These are phyloP conservation scores for Meyerozyma carpophila DNA, from an alignment of 1,139 yeast species.

Conservation along the genomic window DNA sequence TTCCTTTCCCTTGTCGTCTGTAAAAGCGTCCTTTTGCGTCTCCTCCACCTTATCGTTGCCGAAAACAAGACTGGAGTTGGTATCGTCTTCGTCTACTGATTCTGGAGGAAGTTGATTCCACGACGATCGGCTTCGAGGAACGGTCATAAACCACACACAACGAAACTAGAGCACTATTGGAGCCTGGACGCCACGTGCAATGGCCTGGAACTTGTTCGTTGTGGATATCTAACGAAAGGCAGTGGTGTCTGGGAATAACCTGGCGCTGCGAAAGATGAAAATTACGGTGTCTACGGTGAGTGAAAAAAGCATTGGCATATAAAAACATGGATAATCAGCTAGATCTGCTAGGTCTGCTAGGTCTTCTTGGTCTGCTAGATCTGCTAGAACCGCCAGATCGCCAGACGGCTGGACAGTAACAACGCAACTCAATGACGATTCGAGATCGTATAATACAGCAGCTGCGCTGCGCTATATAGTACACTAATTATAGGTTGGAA, in stretches of 20 bases:
- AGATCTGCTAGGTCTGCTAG: no score
- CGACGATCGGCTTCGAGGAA: neutral
- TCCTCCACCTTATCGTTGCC: constrained; percentile 13
- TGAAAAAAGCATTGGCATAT: no score
- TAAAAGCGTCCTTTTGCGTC: neutral
- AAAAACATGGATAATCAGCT: no score
- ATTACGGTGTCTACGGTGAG: no score
- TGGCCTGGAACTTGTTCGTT: no score
- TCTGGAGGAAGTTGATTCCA: constrained; percentile 1
- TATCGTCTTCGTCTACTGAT: constrained; percentile 5
- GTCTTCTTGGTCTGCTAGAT: no score
- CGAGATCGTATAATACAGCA: constrained; percentile 2
- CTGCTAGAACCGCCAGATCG: no score
- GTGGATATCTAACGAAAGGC: no score
- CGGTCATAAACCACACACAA: constrained; percentile 3
- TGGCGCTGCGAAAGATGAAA: no score
- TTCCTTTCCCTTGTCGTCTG: neutral
- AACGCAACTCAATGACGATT: neutral
- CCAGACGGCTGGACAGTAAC: no score
- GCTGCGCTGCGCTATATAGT: neutral
- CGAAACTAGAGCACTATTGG: neutral
- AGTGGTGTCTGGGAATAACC: no score
- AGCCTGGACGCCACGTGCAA: neutral
- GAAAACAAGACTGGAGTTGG: constrained; percentile 18
- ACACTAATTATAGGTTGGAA: constrained; percentile 4